Conservation (phyloP, 176 grass and related monocot species). For the Hyparrhenia diplandra region DNA sequence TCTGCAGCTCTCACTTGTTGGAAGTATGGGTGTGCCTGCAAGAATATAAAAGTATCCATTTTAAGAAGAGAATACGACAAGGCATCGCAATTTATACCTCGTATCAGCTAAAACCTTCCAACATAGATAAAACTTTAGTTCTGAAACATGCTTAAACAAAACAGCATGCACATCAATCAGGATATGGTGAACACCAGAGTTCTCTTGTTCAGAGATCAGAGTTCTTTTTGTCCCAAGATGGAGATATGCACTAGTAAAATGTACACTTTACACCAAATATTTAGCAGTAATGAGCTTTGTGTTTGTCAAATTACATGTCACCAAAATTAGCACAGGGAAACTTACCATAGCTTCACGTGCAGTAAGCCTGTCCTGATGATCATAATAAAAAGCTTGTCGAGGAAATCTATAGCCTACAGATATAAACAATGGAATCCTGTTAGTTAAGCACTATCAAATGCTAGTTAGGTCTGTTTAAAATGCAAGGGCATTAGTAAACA, state of each 20-base stretch:
- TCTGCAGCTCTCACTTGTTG: slow-evolving; percentile 87
- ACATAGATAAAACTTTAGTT: background rate
- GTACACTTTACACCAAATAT: background rate
- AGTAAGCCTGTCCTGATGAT: slow-evolving; percentile 94
- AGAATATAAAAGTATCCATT: background rate
- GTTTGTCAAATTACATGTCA: background rate
- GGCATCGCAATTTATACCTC: background rate
- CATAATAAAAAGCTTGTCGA: slow-evolving; percentile 97
- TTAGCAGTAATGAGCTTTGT: background rate
- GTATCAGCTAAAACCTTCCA: background rate
- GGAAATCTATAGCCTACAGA: slow-evolving; percentile 90
- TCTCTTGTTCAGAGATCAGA: background rate
- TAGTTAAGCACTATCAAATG: slow-evolving; percentile 5
- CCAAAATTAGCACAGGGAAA: background rate
- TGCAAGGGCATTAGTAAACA: slow-evolving; percentile 25
- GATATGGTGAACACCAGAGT: background rate
- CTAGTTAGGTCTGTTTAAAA: background rate
- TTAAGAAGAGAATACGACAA: slow-evolving; percentile 6
- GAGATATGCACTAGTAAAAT: background rate
- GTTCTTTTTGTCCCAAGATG: no score
- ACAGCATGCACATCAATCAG: background rate
- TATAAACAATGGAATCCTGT: slow-evolving; percentile 11
- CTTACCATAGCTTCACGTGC: slow-evolving; percentile 96
- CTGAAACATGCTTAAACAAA: background rate
- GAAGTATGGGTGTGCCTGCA: slow-evolving; percentile 89